Evolutionary conservation across 768 basidiomycete genomes (phyloP).

Genomic region (Cubamyces sp.): DNA sequence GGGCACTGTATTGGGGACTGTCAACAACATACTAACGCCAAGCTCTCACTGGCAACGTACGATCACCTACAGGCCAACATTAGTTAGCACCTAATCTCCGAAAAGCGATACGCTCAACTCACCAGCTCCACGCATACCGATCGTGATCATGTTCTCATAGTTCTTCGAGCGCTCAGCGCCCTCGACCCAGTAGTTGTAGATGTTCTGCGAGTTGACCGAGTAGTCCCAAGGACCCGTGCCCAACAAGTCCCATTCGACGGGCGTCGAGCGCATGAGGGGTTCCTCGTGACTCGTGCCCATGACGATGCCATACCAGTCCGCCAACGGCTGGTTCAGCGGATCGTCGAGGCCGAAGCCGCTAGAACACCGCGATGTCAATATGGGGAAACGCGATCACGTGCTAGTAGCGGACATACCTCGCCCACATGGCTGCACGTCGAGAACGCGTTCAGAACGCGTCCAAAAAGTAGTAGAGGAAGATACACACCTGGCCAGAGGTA

Average conservation of each 20-base stretch:
- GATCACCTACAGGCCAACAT: constrained; percentile 46
- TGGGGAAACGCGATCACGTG: constrained; percentile 6
- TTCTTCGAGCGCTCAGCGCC: constrained; percentile 60
- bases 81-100: neutral
- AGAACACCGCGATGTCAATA: neutral
- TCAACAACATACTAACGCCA: neutral
- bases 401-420: constrained; percentile 39
- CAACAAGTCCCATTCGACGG: constrained; percentile 63
- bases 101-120: neutral
- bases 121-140: constrained; percentile 67
- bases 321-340: constrained; percentile 60
- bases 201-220: constrained; percentile 52
- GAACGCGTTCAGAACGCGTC: neutral
- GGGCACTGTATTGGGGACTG: constrained; percentile 43
- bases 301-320: constrained; percentile 66
- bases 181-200: constrained; percentile 65
- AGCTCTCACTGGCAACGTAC: constrained; percentile 31
- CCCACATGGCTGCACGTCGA: constrained; percentile 30
- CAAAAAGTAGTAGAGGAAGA: neutral
- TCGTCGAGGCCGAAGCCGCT: constrained; percentile 62
- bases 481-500: constrained; percentile 60
- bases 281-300: constrained; percentile 80
- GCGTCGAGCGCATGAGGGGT: constrained; percentile 74
- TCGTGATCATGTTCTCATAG: constrained; percentile 65
- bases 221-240: constrained; percentile 68